Evolutionary conservation across 2,329 filamentous ascomycete species (phyloP), one percentile per base, ranked within the genome.

Genomic region (Fusarium virguliforme): DNA sequence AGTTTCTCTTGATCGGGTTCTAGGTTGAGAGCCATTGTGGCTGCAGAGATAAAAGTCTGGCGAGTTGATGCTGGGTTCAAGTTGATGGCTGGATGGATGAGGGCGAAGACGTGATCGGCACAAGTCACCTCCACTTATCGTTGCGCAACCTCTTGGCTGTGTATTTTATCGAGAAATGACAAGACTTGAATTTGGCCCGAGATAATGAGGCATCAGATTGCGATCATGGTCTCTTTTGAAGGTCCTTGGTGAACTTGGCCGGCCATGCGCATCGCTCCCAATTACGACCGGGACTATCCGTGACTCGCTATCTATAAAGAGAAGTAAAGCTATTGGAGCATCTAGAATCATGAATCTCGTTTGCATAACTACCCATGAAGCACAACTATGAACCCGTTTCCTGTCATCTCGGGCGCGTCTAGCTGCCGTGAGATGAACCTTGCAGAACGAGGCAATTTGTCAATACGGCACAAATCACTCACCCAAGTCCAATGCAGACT

Each of bases 381-480:
- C 18, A 18, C 18, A 18, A 18, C 43, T 24, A 12, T 48, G 43
- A 48, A 30, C 28, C 43, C 43, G 43, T 30, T 43, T 18, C 43
- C 18, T n/a, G 8, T 26, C 24, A 48, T 48, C 43, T 48, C 43
- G 15, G 43, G 43, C 28, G n/a, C n/a, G 26, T 48, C 43, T 48
- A 30, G 43, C 43, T 24, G 26, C 30, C 43, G 43, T 26, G 28
- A 30, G 43, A 48, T 48, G 43, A 48, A 48, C 43, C 43, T 48
- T 48, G 43, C 30, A 48, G 43, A 48, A 48, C 30, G 43, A 48
- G 43, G 43, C 30, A 18, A 48, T 48, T 48, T 48, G 43, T 48
- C 43, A 8, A 48, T 24, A n/a, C 43, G 5, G 43, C 9, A 48
- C 43, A 26, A 48, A 48, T 48, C 43, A 48, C 30, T 28, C 24